Base-by-base conservation (phyloP, 73 alveolate genomes). In the Blepharisma stoltei region DNA sequence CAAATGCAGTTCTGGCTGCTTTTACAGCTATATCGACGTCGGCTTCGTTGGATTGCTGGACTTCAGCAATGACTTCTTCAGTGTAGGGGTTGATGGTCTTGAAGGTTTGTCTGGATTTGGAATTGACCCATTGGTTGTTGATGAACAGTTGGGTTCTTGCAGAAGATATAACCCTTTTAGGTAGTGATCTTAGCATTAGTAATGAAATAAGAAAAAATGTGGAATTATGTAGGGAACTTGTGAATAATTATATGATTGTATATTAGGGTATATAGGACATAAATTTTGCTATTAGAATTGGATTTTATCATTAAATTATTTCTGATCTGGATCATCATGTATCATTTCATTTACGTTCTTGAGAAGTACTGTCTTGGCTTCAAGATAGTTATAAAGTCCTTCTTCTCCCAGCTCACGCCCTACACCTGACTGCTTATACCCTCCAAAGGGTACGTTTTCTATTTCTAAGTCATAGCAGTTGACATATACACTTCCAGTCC, bases 401-500 rank as follows among this genome's bases (percentile, higher is more conserved):
- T 60, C 81, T 38, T 55, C 82, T 41, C 95, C 95, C 1, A 67
- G 78, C 67, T 93, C 98, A 82, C 96, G 81, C 53, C 97, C 98
- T 66, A 88, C 60, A 32, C 99, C 99, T 41, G 96, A 84, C 69
- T 92, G 82, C 70, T 94, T 94, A 78, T 73, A 89, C 47, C 99
- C 99, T 54, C 99, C 99, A 68, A 94, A 89, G 0, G 98, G 97
- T 38, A 85, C 67, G 32, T 85, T 80, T 23, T 78, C 87, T 21
- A 68, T 87, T 7, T 70, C 23, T n/a, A 77, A 86, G 70, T 47
- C 85, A 60, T 84, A 89, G 75, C 91, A 68, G 78, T 94, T 94
- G 11, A 89, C 91, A 81, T 82, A 92, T 77, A 88, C 90, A 78
- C 82, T 86, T 2, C 99, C 99, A 75, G 99, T 95, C 71, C 82